phyloP scores from a whole-genome alignment of 768 basidiomycete species.

The Mycena olivaceomarginata region DNA sequence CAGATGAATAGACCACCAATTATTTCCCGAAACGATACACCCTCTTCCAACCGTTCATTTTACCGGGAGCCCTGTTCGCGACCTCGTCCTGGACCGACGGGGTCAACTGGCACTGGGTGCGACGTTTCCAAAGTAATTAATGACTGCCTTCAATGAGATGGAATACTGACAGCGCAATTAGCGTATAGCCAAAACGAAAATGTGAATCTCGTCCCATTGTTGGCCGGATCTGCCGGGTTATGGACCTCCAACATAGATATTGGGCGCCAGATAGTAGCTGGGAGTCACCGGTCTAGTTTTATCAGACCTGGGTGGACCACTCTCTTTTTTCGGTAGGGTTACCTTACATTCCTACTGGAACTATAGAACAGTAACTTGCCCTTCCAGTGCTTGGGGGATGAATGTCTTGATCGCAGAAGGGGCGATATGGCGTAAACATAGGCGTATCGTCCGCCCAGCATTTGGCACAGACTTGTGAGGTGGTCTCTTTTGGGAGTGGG shows the following conservation, averaged over 20 bases:
- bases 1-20: neutral
- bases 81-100: constrained; percentile 53
- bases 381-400: constrained; percentile 52
- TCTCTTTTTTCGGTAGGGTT: constrained; percentile 54
- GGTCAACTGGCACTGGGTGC: constrained; percentile 49
- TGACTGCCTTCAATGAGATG: neutral
- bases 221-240: constrained; percentile 59
- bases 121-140: constrained; percentile 48
- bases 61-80: constrained; percentile 51
- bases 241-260: constrained; percentile 69
- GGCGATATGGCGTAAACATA: constrained; percentile 57
- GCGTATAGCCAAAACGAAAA: constrained; percentile 48
- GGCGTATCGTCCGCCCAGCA: constrained; percentile 55
- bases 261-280: constrained; percentile 63
- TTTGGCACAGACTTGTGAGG: constrained; percentile 53
- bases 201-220: constrained; percentile 48
- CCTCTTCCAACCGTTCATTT: constrained; percentile 51
- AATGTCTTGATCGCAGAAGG: constrained; percentile 57
- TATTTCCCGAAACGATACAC: constrained; percentile 51
- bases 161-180: neutral
- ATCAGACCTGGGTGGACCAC: constrained; percentile 61
- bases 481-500: neutral
- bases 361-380: neutral
- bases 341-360: no score
- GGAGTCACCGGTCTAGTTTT: constrained; percentile 62